Evolutionary conservation across 495 filamentous ascomycete genomes (phyloP), one percentile per base, ranked within the genome.

Genomic region (Darksidea phi): DNA sequence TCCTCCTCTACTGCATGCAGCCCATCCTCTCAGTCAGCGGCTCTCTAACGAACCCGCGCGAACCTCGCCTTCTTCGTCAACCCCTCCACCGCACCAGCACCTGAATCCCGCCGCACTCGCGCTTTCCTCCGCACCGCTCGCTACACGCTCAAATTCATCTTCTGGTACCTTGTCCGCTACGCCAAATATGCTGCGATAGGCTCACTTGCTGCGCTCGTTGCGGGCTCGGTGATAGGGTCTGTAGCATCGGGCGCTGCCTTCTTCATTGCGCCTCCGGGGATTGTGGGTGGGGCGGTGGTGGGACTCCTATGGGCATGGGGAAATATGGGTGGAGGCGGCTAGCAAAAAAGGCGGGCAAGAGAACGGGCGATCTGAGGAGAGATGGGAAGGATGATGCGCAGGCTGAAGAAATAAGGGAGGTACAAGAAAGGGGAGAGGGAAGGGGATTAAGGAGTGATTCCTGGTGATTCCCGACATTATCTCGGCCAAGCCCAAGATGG

Each of bases 141-240:
- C 46, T 75, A 67, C 61, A 32, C 72, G 15, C 57, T 65, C 24
- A 60, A 73, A 49, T 74, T 76, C 64, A 54, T 72, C 26, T 76
- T 76, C 71, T 76, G 73, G 73, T 64, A 70, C 10, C 58, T 76
- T 0, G 70, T 74, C 3, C 66, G 73, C 20, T 76, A 73, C 57
- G 73, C 73, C 7, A 74, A 72, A 58, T 76, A 76, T 51, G 73
- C 71, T 10, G 57, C 67, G 24, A 68, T 74, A 6, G 72, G 71
- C 6, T 70, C 73, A 7, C 41, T 70, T 17, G 63, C 66, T 6
- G 73, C 72, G 8, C 56, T 63, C 8, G 50, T 67, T 1, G 55
- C 38, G 12, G 64, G 59, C 1, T 67, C 66, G 5, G 72, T 59
- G 6, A 64, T 75, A 34, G 73, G 73, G 24, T 67, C 68, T 3